Percentiles rank a stretch among this genome's conserved stretches.
These are phyloP conservation scores for Puccinia triticina DNA, from an alignment of 1,284 basidiomycete genomes.

Conservation along the genomic window DNA sequence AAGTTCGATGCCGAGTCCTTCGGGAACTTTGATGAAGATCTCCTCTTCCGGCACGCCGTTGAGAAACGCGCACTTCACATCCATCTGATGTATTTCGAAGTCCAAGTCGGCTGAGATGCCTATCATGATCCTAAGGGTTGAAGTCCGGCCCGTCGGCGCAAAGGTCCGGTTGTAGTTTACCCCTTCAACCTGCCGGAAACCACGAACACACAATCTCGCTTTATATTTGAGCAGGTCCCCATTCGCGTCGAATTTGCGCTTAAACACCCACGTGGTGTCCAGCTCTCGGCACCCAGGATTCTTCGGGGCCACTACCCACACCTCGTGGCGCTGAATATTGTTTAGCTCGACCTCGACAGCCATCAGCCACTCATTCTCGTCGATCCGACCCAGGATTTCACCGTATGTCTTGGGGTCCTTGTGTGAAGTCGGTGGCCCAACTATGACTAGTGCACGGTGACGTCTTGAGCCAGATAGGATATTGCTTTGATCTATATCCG, in stretches of 20 bases:
- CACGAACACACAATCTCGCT: not conserved
- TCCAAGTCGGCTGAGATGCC: not conserved
- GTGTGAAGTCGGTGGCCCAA: no score
- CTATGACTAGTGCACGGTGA: no score
- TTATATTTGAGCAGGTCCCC: constrained; percentile 5
- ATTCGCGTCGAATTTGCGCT: not conserved
- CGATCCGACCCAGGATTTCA: no score
- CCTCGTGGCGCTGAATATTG: no score
- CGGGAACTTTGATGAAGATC: not conserved
- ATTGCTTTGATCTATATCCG: no score
- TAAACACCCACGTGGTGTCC: not conserved
- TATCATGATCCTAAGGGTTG: not conserved
- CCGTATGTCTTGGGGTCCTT: no score
- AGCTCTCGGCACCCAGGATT: no score
- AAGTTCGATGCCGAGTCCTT: not conserved
- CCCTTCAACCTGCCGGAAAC: not conserved
- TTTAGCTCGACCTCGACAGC: no score
- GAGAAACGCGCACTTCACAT: not conserved
- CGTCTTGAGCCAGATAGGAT: no score
- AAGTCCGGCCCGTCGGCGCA: not conserved
- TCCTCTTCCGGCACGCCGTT: not conserved
- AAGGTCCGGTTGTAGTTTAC: not conserved
- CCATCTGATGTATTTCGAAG: not conserved
- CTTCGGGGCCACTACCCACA: no score
- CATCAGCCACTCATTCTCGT: no score